Base-by-base conservation (phyloP, 2,329 filamentous ascomycete species). In the Cordyceps javanica region DNA sequence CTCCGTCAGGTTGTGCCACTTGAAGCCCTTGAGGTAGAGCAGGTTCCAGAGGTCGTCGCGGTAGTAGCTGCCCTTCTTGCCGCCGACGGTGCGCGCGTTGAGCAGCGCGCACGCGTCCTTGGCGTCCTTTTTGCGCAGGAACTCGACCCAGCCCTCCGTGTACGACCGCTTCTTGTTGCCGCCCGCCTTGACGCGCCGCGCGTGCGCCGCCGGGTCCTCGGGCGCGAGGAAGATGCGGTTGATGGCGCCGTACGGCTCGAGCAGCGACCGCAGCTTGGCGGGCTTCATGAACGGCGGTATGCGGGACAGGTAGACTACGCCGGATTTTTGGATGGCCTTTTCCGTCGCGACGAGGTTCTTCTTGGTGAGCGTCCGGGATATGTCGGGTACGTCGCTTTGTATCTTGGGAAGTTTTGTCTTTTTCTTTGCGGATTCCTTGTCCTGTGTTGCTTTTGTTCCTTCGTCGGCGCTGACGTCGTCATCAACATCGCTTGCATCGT, bases 211-310 rank as follows among this genome's bases (percentile, higher is more conserved):
- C 0, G 85, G 81, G 67, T 91, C 86, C 72, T 94, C 89, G 13
- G 89, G 89, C 0, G 88, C 85, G 19, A 93, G 80, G 74, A 92
- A 93, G 58, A 91, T 86, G 64, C 89, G 86, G 66, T 89, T 89
- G 67, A 93, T 83, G 39, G 78, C 77, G 60, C 90, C 90, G 72
- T 91, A 90, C 10, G 86, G 87, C 60, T 86, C 80, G 55, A 94
- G 82, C 14, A 91, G 83, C 19, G 86, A 85, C 62, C 88, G 85
- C 41, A 94, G 78, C 67, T 92, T 92, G 53, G 79, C 76, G 7
- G 90, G 89, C 66, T 91, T 92, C 89, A 95, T 94, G 72, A 92
- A 95, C 0, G 91, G 91, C 4, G 91, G 90, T 61, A 94, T 83
- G 59, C 90, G 85, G 5, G 89, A 93, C 61, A 95, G 79, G 73